Evolutionary conservation across 345 rosid genomes (phyloP), one percentile per base, ranked within the genome.

Genomic region (Rhodamnia argentea): DNA sequence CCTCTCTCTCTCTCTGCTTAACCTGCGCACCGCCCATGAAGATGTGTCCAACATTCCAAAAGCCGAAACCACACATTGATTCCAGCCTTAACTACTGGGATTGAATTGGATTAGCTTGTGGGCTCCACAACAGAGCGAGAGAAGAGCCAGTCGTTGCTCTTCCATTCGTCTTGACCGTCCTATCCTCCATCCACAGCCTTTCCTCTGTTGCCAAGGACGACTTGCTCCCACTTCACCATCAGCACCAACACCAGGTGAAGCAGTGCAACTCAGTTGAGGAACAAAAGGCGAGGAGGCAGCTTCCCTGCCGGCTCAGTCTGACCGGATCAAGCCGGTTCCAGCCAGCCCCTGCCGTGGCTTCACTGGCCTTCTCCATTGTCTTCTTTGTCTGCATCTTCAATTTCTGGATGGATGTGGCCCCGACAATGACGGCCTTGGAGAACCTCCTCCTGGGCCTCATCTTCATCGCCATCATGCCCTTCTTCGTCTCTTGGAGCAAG

Each of bases 131-230:
- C 93, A 98, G 98, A 95, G 57, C 92, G 93, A 62, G 90, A 88
- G 40, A 94, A 90, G 88, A 87, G 93, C 88, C 95, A 92, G 88
- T 97, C 99, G 6, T 95, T 98, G 62, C 95, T 97, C 52, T 95
- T 97, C 82, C 94, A 96, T 47, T 94, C 99, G 29, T 96, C 22
- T 95, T 98, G 10, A 96, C 96, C 88, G 88, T 93, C 87, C 95
- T 97, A 88, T 95, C 97, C 15, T 95, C 99, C 83, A 92, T 96
- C 84, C 97, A 95, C 86, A 96, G 99, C 82, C 89, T 97, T 20
- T 89, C 92, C 27, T 95, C 96, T 27, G 89, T 95, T 85, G 88
- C 88, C 54, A 96, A 95, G 85, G 92, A 86, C 83, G 96, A 92
- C 82, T 87, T 91, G 59, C 87, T 60, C 84, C 91, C 88, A 84